phyloP scores from a whole-genome alignment of 768 basidiomycete species.

The Pisolithus orientalis region DNA sequence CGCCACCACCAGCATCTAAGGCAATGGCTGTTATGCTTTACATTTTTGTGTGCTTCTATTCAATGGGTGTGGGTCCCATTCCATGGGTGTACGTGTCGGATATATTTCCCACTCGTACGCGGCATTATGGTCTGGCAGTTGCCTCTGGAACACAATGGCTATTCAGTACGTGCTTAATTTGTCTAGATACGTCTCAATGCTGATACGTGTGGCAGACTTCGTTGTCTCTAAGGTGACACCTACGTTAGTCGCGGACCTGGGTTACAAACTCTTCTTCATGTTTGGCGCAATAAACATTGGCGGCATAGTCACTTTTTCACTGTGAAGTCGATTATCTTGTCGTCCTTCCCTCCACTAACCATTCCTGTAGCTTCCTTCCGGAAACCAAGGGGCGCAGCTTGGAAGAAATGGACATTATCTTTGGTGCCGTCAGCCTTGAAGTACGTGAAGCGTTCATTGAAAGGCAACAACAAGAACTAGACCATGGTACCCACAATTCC shows the following conservation, averaged over 20 bases:
- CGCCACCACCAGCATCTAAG: constrained; percentile 44
- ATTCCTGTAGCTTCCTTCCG: constrained; percentile 41
- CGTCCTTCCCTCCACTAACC: neutral
- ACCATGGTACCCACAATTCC: neutral
- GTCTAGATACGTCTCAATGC: constrained; percentile 28
- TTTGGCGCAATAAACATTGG: constrained; percentile 36
- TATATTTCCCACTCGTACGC: constrained; percentile 81
- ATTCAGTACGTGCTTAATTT: constrained; percentile 47
- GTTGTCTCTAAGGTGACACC: constrained; percentile 65
- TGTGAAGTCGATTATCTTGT: constrained; percentile 34
- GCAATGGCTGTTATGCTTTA: constrained; percentile 87
- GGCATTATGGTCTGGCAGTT: constrained; percentile 72
- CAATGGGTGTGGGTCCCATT: constrained; percentile 78
- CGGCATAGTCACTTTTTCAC: constrained; percentile 61
- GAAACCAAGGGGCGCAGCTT: constrained; percentile 55
- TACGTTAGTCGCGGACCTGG: constrained; percentile 47
- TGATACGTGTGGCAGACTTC: constrained; percentile 42
- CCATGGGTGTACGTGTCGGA: constrained; percentile 70
- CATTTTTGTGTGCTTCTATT: constrained; percentile 84
- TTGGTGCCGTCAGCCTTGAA: constrained; percentile 52
- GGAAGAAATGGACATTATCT: constrained; percentile 53
- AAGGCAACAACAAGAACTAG: constrained; percentile 33
- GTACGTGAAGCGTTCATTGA: constrained; percentile 48
- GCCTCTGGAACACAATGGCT: constrained; percentile 81
- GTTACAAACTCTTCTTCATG: constrained; percentile 56